phyloP scores from a whole-genome alignment of 2,329 filamentous ascomycete species.

The Leptoxyphium fumago region DNA sequence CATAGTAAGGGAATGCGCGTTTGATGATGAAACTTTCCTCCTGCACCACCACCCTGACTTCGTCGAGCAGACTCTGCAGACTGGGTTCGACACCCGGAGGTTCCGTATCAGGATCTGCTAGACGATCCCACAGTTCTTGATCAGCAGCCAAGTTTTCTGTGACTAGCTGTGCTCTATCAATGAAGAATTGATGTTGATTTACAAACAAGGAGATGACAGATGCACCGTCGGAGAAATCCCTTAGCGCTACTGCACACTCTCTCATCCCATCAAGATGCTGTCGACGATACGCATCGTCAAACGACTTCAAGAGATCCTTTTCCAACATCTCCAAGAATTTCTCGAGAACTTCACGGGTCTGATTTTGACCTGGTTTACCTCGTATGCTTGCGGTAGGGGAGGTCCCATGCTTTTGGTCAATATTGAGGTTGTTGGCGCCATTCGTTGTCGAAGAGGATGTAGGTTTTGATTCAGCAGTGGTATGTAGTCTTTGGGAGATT shows the following conservation, averaged over 20 bases:
- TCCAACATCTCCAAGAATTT: slow-evolving; percentile 94
- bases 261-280: slow-evolving; percentile 98
- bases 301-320: slow-evolving; percentile 87
- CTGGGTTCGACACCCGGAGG: slow-evolving; percentile 84
- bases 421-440: slow-evolving; percentile 34
- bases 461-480: slow-evolving; percentile 32
- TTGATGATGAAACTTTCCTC: slow-evolving; percentile 97
- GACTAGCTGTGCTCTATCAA: slow-evolving; percentile 83
- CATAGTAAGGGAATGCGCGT: slow-evolving; percentile 87
- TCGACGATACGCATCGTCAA: slow-evolving; percentile 89
- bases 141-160: slow-evolving; percentile 70
- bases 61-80: slow-evolving; percentile 80
- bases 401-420: slow-evolving; percentile 24
- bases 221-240: slow-evolving; percentile 90
- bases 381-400: slow-evolving; percentile 37
- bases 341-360: slow-evolving; percentile 66
- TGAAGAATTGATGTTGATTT: slow-evolving; percentile 99
- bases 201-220: slow-evolving; percentile 94
- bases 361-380: slow-evolving; percentile 28
- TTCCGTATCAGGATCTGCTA: slow-evolving; percentile 88
- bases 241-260: slow-evolving; percentile 83
- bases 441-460: slow-evolving; percentile 16
- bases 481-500: slow-evolving; percentile 83
- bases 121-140: slow-evolving; percentile 64
- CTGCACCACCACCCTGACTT: slow-evolving; percentile 89